Conservation (phyloP, 768 basidiomycete genomes). For the Boletus subcaerulescens region DNA sequence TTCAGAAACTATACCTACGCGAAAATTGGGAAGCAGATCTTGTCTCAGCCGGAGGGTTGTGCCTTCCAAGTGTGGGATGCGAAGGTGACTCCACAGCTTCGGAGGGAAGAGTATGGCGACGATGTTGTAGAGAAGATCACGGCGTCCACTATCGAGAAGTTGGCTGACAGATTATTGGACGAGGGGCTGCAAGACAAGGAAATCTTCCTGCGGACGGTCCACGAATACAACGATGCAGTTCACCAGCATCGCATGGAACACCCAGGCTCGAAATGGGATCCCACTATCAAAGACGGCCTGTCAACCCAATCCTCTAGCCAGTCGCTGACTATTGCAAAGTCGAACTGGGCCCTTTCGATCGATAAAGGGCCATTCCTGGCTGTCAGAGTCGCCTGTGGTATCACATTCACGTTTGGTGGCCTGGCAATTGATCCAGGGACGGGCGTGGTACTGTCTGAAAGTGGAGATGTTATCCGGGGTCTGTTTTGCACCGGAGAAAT, state of each 20-base stretch:
- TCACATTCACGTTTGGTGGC: conserved; percentile 74
- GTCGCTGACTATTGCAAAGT: conserved; percentile 48
- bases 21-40: conserved; percentile 59
- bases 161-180: conserved; percentile 45
- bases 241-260: conserved; percentile 35
- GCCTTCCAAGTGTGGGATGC: conserved; percentile 69
- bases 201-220: conserved; percentile 45
- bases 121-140: conserved; percentile 54
- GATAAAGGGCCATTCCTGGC: conserved; percentile 56
- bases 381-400: conserved; percentile 65
- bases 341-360: conserved; percentile 65
- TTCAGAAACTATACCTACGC: conserved; percentile 75
- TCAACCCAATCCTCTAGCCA: conserved; percentile 44
- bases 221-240: conserved; percentile 51
- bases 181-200: conserved; percentile 46
- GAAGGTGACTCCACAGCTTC: conserved; percentile 40
- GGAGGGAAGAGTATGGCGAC: conserved; percentile 67
- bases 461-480: conserved; percentile 44
- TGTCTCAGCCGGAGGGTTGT: conserved; percentile 53
- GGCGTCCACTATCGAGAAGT: conserved; percentile 44
- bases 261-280: conserved; percentile 48
- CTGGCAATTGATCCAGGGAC: conserved; percentile 56
- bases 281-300: conserved; percentile 59
- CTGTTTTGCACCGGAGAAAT: conserved; percentile 69
- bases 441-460: conserved; percentile 46